Conservation (phyloP, 176 grass and related monocot genomes). For the Aegilops umbellulata region DNA sequence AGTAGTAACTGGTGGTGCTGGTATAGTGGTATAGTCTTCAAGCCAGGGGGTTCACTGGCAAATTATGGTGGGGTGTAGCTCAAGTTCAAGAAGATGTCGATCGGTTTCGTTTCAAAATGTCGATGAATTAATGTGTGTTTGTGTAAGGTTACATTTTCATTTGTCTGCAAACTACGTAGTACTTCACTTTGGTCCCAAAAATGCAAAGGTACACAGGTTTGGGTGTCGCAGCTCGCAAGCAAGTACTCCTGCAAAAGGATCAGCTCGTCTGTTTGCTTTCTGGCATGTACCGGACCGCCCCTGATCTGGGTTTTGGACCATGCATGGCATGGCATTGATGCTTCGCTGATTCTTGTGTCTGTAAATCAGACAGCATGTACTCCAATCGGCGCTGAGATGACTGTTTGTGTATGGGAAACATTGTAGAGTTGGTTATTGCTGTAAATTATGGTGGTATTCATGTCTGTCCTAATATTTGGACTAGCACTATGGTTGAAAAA, state of each 20-base stretch:
- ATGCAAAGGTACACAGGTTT: neutral
- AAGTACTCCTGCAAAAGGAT: neutral
- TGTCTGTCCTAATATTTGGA: no score
- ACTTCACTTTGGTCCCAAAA: conserved; percentile 11
- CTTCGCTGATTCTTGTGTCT: neutral
- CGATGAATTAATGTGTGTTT: neutral
- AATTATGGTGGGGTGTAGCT: conserved; percentile 5
- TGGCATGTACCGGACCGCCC: neutral
- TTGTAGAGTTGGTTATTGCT: neutral
- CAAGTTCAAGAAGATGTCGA: neutral
- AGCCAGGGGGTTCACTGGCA: neutral
- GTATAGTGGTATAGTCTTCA: conserved; percentile 6
- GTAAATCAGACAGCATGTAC: neutral
- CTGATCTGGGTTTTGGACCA: neutral
- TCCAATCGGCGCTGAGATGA: neutral
- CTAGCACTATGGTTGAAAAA: no score
- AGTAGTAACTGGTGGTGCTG: neutral
- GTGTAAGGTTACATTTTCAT: conserved; percentile 24
- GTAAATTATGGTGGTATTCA: no score
- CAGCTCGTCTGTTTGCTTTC: conserved; percentile 1
- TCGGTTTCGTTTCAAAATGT: neutral
- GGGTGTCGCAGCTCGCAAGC: neutral
- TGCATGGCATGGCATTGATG: neutral
- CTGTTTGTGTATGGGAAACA: neutral
- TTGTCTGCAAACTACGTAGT: neutral